These are phyloP conservation scores for Neurospora discreta DNA, from an alignment of 495 filamentous ascomycete genomes.

Conservation along the genomic window DNA sequence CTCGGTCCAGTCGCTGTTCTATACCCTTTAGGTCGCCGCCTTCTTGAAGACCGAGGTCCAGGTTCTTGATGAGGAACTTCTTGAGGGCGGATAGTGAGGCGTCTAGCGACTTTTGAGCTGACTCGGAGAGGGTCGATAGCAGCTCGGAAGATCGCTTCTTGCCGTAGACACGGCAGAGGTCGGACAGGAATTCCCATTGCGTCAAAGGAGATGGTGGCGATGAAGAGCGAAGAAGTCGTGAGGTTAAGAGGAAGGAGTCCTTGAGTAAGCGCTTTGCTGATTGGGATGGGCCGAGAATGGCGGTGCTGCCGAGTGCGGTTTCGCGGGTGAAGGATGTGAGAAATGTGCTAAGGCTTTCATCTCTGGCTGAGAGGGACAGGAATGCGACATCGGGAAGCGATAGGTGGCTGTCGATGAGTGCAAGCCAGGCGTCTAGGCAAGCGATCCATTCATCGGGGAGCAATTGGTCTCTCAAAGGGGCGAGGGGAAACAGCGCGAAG, in stretches of 20 bases:
- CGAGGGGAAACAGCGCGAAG: constrained; percentile 64
- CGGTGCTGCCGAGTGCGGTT: constrained; percentile 25
- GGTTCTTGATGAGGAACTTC: constrained; percentile 32
- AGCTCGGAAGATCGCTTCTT: constrained; percentile 31
- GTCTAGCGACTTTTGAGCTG: constrained; percentile 22
- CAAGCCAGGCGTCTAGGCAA: constrained; percentile 68
- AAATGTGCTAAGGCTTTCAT: constrained; percentile 48
- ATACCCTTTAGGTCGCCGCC: constrained; percentile 35
- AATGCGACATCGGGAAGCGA: constrained; percentile 46
- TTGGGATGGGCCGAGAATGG: constrained; percentile 29
- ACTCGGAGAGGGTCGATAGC: constrained; percentile 18
- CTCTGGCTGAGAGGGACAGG: constrained; percentile 31
- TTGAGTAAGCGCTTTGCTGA: constrained; percentile 47
- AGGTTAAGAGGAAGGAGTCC: constrained; percentile 48
- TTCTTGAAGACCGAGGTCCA: constrained; percentile 38
- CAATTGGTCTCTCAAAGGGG: constrained; percentile 53
- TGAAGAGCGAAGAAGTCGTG: constrained; percentile 33
- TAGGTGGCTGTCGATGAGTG: constrained; percentile 52
- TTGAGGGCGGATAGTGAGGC: constrained; percentile 28
- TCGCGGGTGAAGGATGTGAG: constrained; percentile 51
- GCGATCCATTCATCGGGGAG: constrained; percentile 62
- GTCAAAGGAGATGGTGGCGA: constrained; percentile 36
- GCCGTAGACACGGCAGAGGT: constrained; percentile 45
- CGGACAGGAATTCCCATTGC: constrained; percentile 46
- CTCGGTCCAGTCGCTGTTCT: constrained; percentile 30